Evolutionary conservation across 192 early-diverging fungal genomes (phyloP).

Genomic region (Gamsiella multidivaricata): DNA sequence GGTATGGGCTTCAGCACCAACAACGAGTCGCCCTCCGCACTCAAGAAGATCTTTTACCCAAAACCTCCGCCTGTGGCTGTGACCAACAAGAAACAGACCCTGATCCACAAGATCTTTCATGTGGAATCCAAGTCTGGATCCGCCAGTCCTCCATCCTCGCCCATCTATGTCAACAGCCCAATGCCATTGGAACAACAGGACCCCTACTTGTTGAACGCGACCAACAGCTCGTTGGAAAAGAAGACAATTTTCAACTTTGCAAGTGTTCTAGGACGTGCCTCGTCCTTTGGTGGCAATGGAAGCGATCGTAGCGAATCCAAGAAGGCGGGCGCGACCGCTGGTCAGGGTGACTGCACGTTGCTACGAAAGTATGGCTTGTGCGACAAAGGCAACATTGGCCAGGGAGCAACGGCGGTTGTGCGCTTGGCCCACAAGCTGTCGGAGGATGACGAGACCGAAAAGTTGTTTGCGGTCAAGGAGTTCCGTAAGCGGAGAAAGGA

Average conservation of each 20-base stretch:
- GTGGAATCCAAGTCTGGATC: slow-evolving; percentile 21
- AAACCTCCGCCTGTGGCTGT: slow-evolving; percentile 29
- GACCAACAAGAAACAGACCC: slow-evolving; percentile 42
- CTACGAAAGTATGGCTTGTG: slow-evolving; percentile 87
- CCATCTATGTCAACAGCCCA: slow-evolving; percentile 1
- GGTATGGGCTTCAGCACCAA: not conserved
- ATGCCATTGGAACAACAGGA: slow-evolving; percentile 31
- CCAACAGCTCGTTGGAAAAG: slow-evolving; percentile 35
- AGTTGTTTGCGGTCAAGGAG: slow-evolving; percentile 91
- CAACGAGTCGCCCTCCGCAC: slow-evolving; percentile 4
- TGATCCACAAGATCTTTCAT: slow-evolving; percentile 54
- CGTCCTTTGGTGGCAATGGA: slow-evolving; percentile 23
- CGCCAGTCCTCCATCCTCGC: slow-evolving; percentile 23
- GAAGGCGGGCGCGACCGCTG: not conserved
- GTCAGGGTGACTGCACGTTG: slow-evolving; percentile 60
- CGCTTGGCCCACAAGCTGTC: slow-evolving; percentile 81
- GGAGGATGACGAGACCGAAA: slow-evolving; percentile 63
- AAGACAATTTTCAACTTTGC: slow-evolving; percentile 49
- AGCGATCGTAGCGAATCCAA: slow-evolving; percentile 27
- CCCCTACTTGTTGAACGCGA: slow-evolving; percentile 23
- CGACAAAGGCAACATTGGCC: slow-evolving; percentile 81
- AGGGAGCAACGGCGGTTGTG: slow-evolving; percentile 93
- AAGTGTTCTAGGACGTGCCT: slow-evolving; percentile 35
- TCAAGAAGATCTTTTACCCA: slow-evolving; percentile 16
- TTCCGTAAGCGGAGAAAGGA: slow-evolving; percentile 87